phyloP scores from a whole-genome alignment of 129 eudicot species.

The Scalesia atractyloides region DNA sequence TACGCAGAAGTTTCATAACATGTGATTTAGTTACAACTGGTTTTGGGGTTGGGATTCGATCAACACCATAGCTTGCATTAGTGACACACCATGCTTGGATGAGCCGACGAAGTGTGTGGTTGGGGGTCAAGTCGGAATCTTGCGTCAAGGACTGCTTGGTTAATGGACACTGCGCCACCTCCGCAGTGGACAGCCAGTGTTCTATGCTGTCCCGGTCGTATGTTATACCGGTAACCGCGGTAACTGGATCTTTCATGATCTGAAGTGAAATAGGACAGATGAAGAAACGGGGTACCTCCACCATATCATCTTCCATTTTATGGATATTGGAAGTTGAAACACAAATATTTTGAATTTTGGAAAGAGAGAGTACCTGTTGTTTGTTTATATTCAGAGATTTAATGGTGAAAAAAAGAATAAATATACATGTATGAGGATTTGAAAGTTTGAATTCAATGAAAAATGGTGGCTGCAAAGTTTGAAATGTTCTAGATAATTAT shows the following conservation, averaged over 20 bases:
- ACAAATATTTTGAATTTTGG: not conserved
- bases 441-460: slow-evolving; percentile 20
- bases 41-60: slow-evolving; percentile 77
- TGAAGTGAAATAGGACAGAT: slow-evolving; percentile 86
- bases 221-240: slow-evolving; percentile 77
- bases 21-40: slow-evolving; percentile 44
- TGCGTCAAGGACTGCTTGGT: slow-evolving; percentile 59
- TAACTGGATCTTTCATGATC: slow-evolving; percentile 91
- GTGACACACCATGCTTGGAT: slow-evolving; percentile 85
- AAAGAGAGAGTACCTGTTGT: not conserved
- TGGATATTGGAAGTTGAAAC: slow-evolving; percentile 11
- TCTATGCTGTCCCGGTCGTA: slow-evolving; percentile 78
- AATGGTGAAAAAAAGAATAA: not conserved
- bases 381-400: not conserved
- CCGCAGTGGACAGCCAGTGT: slow-evolving; percentile 60
- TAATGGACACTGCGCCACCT: slow-evolving; percentile 53
- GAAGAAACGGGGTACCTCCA: slow-evolving; percentile 67
- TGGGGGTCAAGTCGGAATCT: slow-evolving; percentile 70
- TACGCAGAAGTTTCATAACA: slow-evolving; percentile 50
- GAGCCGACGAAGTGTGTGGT: slow-evolving; percentile 75
- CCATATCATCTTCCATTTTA: slow-evolving; percentile 45
- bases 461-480: slow-evolving; percentile 22
- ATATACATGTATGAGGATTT: not conserved
- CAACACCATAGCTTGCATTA: slow-evolving; percentile 57
- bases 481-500: slow-evolving; percentile 15